phyloP scores from a whole-genome alignment of 192 early-diverging fungal genomes.

The Piromyces sp. region DNA sequence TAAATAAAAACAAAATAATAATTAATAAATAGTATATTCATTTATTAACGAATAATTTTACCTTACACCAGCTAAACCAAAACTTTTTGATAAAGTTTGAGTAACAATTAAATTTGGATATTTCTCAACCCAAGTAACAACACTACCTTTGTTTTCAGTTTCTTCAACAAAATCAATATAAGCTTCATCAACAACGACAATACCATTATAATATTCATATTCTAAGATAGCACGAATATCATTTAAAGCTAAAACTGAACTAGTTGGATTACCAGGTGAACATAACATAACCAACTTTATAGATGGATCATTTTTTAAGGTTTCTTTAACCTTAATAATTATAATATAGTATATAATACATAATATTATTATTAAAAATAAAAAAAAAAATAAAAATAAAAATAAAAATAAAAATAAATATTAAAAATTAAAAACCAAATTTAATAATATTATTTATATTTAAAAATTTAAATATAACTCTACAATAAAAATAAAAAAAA shows the following conservation, averaged over 20 bases:
- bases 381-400: no score
- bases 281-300: slow-evolving; percentile 92
- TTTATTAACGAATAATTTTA: no score
- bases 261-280: slow-evolving; percentile 97
- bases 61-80: slow-evolving; percentile 94
- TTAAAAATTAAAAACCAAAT: no score
- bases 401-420: no score
- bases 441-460: no score
- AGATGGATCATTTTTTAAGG: slow-evolving; percentile 40
- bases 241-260: no score
- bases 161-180: slow-evolving; percentile 86
- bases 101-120: slow-evolving; percentile 91
- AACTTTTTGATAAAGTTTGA: slow-evolving; percentile 97
- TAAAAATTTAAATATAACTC: no score
- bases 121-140: slow-evolving; percentile 56
- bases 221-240: slow-evolving; percentile 53
- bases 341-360: no score
- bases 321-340: slow-evolving; percentile 46
- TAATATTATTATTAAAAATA: no score
- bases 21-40: no score
- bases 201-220: slow-evolving; percentile 49
- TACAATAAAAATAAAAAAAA: no score
- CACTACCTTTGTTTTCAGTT: slow-evolving; percentile 37
- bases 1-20: no score
- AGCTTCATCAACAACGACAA: slow-evolving; percentile 97